Base-by-base conservation (phyloP, 2,329 filamentous ascomycete species). In the Akanthomyces uredinophilus region DNA sequence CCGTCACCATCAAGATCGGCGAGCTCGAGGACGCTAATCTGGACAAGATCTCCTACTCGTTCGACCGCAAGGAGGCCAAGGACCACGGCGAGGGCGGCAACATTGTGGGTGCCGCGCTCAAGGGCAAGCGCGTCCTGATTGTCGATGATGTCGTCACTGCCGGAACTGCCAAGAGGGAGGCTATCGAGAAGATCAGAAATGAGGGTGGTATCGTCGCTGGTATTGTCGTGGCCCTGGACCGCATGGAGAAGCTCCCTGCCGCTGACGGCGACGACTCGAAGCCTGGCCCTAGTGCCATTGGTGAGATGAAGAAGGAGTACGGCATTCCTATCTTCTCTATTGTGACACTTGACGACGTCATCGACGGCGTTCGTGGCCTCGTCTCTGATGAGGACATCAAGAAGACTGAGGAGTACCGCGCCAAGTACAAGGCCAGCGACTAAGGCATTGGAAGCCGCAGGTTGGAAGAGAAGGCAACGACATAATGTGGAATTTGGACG, bases 111-210 rank as follows among this genome's bases (percentile, higher is more conserved):
- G 90, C 92, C 35, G 83, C 88, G 7, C 80, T 98, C 58, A 89
- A 90, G 77, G 93, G 91, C 60, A 93, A 95, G 83, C 86, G 84
- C 64, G 87, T 97, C 18, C 82, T 99, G 39, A 90, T 99, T 68
- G 88, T 99, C 46, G 95, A 99, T 79, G 95, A 98, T 77, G 94
- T 99, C 62, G 94, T 98, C 70, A 97, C 93, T 1, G 94, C 92
- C 0, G 95, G 95, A 32, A 98, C 93, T 1, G 95, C 95, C 46
- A 93, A 97, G 79, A 84, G 92, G 63, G 93, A 98, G 75, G 92
- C 94, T 16, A 92, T 98, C 64, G 87, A 87, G 60, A 95, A 96
- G 75, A 96, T 98, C 73, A 83, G 87, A 69, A 86, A 86, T 69
- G 89, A 96, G 73, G 95, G 94, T 3, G 95, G 94, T 1, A 85